Conservation (phyloP, 176 grass and related monocot genomes). For the Coix lacrymajobi region DNA sequence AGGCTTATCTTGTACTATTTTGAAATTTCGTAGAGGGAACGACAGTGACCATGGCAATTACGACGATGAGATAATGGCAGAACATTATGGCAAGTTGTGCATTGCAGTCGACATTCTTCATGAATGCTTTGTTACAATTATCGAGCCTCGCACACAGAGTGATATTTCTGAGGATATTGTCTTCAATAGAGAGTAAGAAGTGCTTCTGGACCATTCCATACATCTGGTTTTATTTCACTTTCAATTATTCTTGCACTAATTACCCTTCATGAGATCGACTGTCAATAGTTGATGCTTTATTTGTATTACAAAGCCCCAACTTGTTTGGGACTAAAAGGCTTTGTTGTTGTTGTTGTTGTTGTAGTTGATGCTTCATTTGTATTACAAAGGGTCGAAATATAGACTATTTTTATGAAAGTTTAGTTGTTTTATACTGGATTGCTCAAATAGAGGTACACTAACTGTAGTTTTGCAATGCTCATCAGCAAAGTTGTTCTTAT, state of each 20-base stretch:
- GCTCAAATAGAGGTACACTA: neutral
- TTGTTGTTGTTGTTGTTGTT: no score
- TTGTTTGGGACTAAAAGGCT: no score
- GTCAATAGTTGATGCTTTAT: neutral
- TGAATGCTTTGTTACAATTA: conserved; percentile 78
- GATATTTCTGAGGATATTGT: conserved; percentile 68
- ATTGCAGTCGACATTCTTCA: conserved; percentile 67
- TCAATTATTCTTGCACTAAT: neutral
- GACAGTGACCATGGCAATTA: conserved; percentile 8
- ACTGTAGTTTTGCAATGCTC: neutral
- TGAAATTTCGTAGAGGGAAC: conserved; percentile 50
- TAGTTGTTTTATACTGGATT: conserved; percentile 7
- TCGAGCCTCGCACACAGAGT: conserved; percentile 57
- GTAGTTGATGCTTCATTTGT: no score
- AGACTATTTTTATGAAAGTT: neutral
- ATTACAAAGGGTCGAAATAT: neutral
- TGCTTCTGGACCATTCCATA: conserved; percentile 10
- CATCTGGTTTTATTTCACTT: conserved; percentile 24
- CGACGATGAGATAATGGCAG: conserved; percentile 40
- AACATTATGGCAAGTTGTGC: conserved; percentile 51
- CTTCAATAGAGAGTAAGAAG: conserved; percentile 77
- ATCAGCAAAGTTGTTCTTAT: neutral
- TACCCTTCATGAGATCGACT: neutral
- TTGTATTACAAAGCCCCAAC: neutral
- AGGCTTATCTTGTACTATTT: conserved; percentile 58